Evolutionary conservation across 2,329 filamentous ascomycete species (phyloP).

Genomic region (Colletotrichum tropicicola): DNA sequence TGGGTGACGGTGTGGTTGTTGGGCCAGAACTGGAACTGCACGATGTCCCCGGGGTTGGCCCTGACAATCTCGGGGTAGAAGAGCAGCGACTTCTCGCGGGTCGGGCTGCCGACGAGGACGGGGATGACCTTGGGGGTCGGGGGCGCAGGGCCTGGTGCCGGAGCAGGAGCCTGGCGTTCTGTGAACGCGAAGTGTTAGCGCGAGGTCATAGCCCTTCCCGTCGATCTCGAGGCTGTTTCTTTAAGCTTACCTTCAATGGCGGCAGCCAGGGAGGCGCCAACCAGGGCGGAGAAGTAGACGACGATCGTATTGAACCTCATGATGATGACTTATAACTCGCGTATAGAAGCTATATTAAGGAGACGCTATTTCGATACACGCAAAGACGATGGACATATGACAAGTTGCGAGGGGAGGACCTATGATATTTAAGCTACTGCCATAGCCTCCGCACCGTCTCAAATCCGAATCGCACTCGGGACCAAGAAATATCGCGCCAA

Average conservation of each 20-base stretch:
- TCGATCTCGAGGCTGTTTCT: accelerated
- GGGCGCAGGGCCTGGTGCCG: constrained; percentile 4
- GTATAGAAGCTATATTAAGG: neutral
- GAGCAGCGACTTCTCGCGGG: constrained; percentile 55
- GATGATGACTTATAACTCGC: neutral
- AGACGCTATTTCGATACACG: neutral
- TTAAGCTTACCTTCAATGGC: constrained; percentile 1
- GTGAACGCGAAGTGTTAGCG: neutral
- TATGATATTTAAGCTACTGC: constrained; percentile 18
- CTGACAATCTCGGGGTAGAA: constrained; percentile 47
- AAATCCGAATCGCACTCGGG: neutral
- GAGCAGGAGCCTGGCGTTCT: constrained; percentile 22
- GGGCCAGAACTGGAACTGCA: constrained; percentile 53
- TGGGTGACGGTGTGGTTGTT: constrained; percentile 56
- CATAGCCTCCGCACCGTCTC: neutral
- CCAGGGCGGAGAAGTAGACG: constrained; percentile 6
- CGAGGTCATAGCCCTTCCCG: neutral
- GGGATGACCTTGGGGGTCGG: constrained; percentile 28
- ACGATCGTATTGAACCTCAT: constrained; percentile 16
- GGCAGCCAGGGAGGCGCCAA: constrained; percentile 8
- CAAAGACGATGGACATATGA: neutral
- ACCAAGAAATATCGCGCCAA: neutral
- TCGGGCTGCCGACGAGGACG: constrained; percentile 67
- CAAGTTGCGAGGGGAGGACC: neutral
- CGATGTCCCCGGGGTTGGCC: constrained; percentile 46